Percentiles rank a stretch among this genome's conserved stretches.
phyloP scores from a whole-genome alignment of 2,329 filamentous ascomycete species.

The Aureobasidium namibiae region DNA sequence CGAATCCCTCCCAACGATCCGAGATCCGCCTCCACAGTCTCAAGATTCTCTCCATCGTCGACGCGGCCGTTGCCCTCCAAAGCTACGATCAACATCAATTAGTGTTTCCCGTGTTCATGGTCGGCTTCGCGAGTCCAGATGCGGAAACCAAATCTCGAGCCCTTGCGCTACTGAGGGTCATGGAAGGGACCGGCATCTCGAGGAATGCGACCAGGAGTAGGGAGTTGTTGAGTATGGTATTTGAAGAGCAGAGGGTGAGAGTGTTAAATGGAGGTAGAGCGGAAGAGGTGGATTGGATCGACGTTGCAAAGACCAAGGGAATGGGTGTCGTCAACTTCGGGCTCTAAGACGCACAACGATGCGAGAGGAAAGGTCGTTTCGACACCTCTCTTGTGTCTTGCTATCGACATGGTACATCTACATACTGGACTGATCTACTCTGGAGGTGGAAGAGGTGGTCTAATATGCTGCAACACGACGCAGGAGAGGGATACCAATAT shows the following conservation, averaged over 20 bases:
- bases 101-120: conserved; percentile 48
- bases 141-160: conserved; percentile 38
- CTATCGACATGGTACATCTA: background rate
- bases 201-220: conserved; percentile 39
- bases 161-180: conserved; percentile 39
- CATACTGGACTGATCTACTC: background rate
- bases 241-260: conserved; percentile 39
- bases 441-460: background rate
- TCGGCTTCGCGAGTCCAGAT: conserved; percentile 37
- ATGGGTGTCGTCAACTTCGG: conserved; percentile 45
- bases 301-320: conserved; percentile 37
- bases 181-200: conserved; percentile 42
- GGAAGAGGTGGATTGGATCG: conserved; percentile 43
- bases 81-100: conserved; percentile 38
- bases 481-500: background rate
- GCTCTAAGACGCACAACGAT: conserved; percentile 24
- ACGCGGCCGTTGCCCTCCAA: conserved; percentile 30
- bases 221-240: conserved; percentile 39
- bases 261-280: conserved; percentile 32
- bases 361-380: background rate
- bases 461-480: background rate
- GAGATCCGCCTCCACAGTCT: conserved; percentile 39
- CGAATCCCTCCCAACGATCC: conserved; percentile 27
- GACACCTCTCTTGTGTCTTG: background rate
- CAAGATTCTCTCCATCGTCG: conserved; percentile 38